Evolutionary conservation across 768 basidiomycete genomes (phyloP), one percentile per base, ranked within the genome.

Genomic region (Podaxis carcinomalis): DNA sequence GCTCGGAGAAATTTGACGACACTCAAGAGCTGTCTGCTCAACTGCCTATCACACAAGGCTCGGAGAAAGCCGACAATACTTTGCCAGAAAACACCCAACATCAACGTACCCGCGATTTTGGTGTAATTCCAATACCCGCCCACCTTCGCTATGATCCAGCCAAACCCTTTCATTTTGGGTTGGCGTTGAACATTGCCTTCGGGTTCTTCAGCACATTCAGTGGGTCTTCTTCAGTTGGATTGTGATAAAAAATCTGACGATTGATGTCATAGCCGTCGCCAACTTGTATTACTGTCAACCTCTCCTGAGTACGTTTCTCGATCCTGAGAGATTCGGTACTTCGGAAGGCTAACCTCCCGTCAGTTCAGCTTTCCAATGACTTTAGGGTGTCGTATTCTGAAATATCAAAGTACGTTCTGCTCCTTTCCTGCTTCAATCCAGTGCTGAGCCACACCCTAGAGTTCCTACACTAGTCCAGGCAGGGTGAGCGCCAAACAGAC

Each of bases 211-310:
- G 84, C 59, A 87, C 87, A 14, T 81, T 85, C 68, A 77, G 77
- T 80, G 55, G 63, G 77, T 68, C 9, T 35, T 19, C 36, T 46
- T 6, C 14, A 7, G 2, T 27, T 5, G 19, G 5, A 35, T 50
- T 39, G 27, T 32, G 23, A 21, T 0, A 0, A 11, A 25, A 5
- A 19, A 47, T 53, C 49, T 46, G 54, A 55, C 52, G 23, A 54
- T 40, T 2, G 9, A 40, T 21, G 6, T 16, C 51, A 23, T 59
- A 88, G 87, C 75, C 46, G 85, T 85, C 13, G 81, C 85, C n/a
- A 93, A 93, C 67, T 69, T 93, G 51, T 93, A 93, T 68, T 94
- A 93, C 65, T 89, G 87, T 63, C 90, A 92, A 74, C 92, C 92
- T 0, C 69, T 94, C 65, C 73, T 93, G 13, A 89, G 91, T 85